Base-by-base conservation (phyloP, 495 filamentous ascomycete species). In the Thermochaetoides thermophila region DNA sequence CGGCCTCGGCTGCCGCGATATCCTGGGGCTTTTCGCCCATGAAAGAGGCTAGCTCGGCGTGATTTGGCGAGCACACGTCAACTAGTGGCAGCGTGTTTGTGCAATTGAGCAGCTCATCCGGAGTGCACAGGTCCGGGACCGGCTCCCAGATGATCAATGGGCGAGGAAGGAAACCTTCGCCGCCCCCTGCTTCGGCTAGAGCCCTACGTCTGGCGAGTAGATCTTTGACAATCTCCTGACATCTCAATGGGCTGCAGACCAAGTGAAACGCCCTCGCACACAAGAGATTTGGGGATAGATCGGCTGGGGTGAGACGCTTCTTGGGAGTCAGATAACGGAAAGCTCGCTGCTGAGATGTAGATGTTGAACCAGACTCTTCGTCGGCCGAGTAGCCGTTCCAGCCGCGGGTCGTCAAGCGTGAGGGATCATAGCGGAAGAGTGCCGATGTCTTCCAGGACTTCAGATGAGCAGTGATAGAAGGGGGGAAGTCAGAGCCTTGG, bases 81-180 rank as follows among this genome's bases (percentile, higher is more conserved):
- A 95, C 75, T 12, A 77, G 55, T n/a, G 64, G 63, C 16, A 81
- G 67, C 11, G 74, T 74, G 32, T 77, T 71, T 21, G 78, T 69
- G 57, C 77, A 81, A 38, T 72, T 78, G 2, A 74, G 60, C 31
- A 84, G 63, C 52, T 95, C 74, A 38, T 73, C 69, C 0, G 83
- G 81, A 0, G 65, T 73, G 50, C 89, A 95, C 2, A 81, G 69
- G 49, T 91, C 83, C 8, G 91, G 89, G 3, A 94, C 78, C 3
- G 89, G 89, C 50, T 97, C 89, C 89, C 89, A 97, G 24, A 95
- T 71, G 52, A 95, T 78, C 9, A 89, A 50, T 2, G 81, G 84
- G 18, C 65, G 64, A 5, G 31, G 19, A 44, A 52, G 53, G 24
- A 7, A 15, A 7, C 17, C 31, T 7, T 28, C 21, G n/a, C n/a